These are phyloP conservation scores for Parathielavia hyrcaniae DNA, from an alignment of 495 filamentous ascomycete species.

Conservation along the genomic window DNA sequence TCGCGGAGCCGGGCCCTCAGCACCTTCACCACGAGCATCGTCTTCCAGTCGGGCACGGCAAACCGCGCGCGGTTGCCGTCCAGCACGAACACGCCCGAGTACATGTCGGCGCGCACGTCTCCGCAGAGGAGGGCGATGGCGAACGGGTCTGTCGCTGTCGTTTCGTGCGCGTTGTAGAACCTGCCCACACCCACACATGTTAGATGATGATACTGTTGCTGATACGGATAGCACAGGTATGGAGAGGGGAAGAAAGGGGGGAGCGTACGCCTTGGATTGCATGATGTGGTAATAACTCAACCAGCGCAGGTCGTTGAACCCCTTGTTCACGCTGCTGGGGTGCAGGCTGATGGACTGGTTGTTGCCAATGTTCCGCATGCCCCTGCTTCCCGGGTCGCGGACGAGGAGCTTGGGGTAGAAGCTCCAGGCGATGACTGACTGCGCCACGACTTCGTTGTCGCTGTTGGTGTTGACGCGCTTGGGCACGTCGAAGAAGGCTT, in stretches of 20 bases:
- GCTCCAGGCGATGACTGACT: conserved; percentile 78
- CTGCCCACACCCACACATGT: conserved; percentile 24
- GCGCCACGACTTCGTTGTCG: conserved; percentile 67
- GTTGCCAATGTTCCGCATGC: conserved; percentile 83
- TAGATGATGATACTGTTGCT: background rate
- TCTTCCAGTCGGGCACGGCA: conserved; percentile 81
- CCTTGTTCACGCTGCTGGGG: conserved; percentile 80
- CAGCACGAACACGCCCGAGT: conserved; percentile 75
- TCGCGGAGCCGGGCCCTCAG: conserved; percentile 63
- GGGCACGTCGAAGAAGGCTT: conserved; percentile 73
- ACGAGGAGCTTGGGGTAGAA: conserved; percentile 92
- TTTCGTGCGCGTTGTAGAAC: conserved; percentile 85
- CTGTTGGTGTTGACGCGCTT: conserved; percentile 65
- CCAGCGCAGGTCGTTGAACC: conserved; percentile 60
- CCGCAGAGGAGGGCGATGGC: conserved; percentile 79
- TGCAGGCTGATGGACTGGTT: conserved; percentile 81
- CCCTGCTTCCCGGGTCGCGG: conserved; percentile 66
- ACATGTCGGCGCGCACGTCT: conserved; percentile 80
- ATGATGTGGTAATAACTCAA: conserved; percentile 94
- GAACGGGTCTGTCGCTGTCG: conserved; percentile 71
- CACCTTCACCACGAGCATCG: conserved; percentile 74
- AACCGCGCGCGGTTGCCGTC: conserved; percentile 88
- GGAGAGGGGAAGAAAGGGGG: background rate
- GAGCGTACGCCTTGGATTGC: conserved; percentile 68
- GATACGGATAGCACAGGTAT: background rate